These are phyloP conservation scores for Zostera marina DNA, from an alignment of 116 monocot genomes.

Conservation along the genomic window DNA sequence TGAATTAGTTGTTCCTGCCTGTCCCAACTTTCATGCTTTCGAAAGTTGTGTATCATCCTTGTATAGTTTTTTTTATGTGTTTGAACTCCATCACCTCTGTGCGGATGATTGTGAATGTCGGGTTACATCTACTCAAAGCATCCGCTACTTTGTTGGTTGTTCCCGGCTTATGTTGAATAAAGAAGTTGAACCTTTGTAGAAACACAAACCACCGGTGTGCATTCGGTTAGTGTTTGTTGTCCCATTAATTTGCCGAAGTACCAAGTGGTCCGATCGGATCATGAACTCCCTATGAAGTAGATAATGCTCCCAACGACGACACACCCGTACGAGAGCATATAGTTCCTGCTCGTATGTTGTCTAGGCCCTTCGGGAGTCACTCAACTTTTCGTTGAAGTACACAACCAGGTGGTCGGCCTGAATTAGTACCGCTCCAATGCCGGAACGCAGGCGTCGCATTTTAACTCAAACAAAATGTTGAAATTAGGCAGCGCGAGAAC, in stretches of 20 bases:
- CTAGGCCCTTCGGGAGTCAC: background rate
- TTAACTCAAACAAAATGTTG: background rate
- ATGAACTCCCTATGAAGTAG: constrained; percentile 8
- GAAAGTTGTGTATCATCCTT: no score
- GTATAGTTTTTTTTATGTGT: no score
- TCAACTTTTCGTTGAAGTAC: background rate
- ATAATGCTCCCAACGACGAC: constrained; percentile 9
- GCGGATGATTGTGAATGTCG: no score
- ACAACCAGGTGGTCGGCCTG: background rate
- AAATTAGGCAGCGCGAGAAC: background rate
- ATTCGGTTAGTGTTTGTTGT: no score
- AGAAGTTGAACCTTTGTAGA: no score
- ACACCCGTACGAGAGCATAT: constrained; percentile 3
- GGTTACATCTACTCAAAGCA: no score
- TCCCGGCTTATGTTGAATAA: no score
- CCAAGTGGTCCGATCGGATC: constrained; percentile 2
- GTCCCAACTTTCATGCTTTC: no score
- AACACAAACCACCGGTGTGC: no score
- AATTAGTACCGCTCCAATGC: background rate
- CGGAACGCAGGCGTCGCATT: background rate
- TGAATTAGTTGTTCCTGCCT: no score
- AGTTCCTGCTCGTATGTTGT: constrained; percentile 9
- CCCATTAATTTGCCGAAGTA: constrained; percentile 4
- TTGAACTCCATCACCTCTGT: no score
- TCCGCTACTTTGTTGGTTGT: no score